Base-by-base conservation (phyloP, 108 stramenopile genomes). In the Aurantiochytrium sp. region DNA sequence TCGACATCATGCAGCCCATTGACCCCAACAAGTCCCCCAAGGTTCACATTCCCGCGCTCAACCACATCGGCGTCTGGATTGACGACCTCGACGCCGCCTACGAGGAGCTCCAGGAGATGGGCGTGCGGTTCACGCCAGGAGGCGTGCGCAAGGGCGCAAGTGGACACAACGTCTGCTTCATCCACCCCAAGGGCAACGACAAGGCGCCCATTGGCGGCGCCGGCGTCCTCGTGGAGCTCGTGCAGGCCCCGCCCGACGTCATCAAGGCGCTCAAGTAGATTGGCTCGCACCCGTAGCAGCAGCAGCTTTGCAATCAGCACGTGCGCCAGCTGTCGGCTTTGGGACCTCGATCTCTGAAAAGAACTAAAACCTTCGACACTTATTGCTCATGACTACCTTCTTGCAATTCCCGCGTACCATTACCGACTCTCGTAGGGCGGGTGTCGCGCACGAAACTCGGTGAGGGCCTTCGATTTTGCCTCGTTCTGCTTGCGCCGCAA, bases 61-160 rank as follows among this genome's bases (percentile, higher is more conserved):
- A 99, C 91, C 98, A 99, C 89, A 93, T 99, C 86, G 98, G 98
- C n/a, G 69, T 99, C 4, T 99, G 98, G 98, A 95, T 99, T 15
- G 96, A 98, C 88, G 92, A 97, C 86, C 88, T 98, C 52, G 92
- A 91, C 55, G 91, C 88, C 15, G 95, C 96, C n/a, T 96, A 96
- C 22, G 87, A 92, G 52, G 95, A 95, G 95, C 95, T 99, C 92
- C 86, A 94, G 87, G 55, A 39, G 52, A 88, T 96, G 68, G 97
- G 96, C 55, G 92, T 96, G 55, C 92, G 94, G 4, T 97, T 97
- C 90, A 94, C 96, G 17, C 95, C 95, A 15, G 94, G 96, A 89
- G 97, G 96, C 55, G 97, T 99, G 85, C 93, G 98, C 32, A 93
- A 92, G 90, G 98, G 98, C 37, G 98, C 98, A 4, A 89, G 95